These are phyloP conservation scores for Diacronema lutheri DNA, from an alignment of 78 protist species.

Conservation along the genomic window DNA sequence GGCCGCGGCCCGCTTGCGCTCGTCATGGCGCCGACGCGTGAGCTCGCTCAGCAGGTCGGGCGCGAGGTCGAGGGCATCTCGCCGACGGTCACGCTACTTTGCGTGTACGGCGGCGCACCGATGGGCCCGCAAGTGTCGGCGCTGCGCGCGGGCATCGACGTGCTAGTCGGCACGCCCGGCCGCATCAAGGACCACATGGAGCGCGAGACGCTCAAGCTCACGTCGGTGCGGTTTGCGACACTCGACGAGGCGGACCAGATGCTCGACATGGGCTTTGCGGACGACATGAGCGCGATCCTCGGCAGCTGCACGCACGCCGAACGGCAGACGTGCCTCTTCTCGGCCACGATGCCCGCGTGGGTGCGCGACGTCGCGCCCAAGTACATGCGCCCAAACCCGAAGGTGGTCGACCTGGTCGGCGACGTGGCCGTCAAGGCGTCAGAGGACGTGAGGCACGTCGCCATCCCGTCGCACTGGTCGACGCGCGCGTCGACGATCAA, in stretches of 20 bases:
- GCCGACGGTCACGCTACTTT: too few relatives aligned
- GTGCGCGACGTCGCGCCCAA: conserved; percentile 10
- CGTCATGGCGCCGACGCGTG: conserved; percentile 59
- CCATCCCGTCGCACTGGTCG: background rate
- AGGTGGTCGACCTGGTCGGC: conserved; percentile 1
- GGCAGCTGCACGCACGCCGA: background rate
- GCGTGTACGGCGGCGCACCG: conserved; percentile 23
- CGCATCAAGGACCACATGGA: conserved; percentile 42
- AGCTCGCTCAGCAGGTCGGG: conserved; percentile 52
- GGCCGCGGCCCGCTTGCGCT: conserved; percentile 20
- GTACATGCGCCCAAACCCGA: background rate
- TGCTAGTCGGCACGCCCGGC: conserved; percentile 54
- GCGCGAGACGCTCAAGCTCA: background rate
- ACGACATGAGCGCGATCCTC: conserved; percentile 10
- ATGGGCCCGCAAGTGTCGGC: background rate
- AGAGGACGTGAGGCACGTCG: background rate
- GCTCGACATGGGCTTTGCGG: conserved; percentile 44
- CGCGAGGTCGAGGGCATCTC: background rate
- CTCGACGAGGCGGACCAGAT: conserved; percentile 68
- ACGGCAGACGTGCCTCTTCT: conserved; percentile 66
- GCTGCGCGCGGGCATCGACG: conserved; percentile 24
- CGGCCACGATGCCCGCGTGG: conserved; percentile 72
- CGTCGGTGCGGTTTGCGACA: background rate
- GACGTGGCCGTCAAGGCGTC: background rate
- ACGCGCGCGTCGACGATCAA: background rate